phyloP scores from a whole-genome alignment of 2,329 filamentous ascomycete genomes.

The Elsinoe necatrix region DNA sequence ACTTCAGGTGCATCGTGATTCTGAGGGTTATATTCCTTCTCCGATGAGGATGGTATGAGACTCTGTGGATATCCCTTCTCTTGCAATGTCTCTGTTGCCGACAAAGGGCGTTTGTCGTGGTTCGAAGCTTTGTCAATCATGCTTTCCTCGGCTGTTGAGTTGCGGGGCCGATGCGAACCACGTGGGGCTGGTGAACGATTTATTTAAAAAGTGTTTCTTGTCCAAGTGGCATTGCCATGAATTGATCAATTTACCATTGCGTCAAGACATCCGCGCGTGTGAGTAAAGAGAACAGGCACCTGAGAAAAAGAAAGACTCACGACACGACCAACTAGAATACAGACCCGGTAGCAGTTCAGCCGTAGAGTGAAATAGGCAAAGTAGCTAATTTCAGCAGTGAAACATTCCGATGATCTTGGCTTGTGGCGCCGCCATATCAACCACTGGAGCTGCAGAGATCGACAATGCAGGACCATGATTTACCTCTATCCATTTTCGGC shows the following conservation, averaged over 20 bases:
- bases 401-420: neutral
- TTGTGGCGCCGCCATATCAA: neutral
- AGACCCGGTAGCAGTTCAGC: neutral
- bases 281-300: no score
- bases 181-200: neutral
- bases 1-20: neutral
- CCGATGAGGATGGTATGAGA: neutral
- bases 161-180: neutral
- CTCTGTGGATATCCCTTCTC: neutral
- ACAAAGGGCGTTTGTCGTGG: neutral
- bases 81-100: neutral
- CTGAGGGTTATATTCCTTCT: neutral
- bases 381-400: neutral
- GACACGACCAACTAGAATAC: no score
- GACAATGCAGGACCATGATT: neutral
- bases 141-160: neutral
- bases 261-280: no score
- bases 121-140: neutral
- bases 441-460: neutral
- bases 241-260: neutral
- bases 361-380: neutral
- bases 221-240: neutral
- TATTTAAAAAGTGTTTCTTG: neutral
- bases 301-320: no score
- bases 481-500: neutral